phyloP scores from a whole-genome alignment of 1,284 basidiomycete species.

The Moesziomyces antarcticus region DNA sequence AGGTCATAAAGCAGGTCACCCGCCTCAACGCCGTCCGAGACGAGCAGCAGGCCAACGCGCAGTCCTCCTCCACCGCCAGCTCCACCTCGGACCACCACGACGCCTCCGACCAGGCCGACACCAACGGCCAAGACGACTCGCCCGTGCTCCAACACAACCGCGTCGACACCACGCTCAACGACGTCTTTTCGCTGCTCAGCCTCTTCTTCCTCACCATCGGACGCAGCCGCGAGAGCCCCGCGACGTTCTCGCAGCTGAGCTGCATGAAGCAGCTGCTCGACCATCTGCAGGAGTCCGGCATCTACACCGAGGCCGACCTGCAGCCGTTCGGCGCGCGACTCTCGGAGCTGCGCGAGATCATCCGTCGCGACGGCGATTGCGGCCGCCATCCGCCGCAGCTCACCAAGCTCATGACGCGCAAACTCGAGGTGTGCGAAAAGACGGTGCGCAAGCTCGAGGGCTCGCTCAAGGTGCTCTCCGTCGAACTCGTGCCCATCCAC shows the following conservation, averaged over 20 bases:
- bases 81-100: conserved; percentile 46
- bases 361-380: conserved; percentile 70
- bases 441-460: conserved; percentile 59
- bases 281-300: conserved; percentile 65
- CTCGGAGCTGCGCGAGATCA: conserved; percentile 63
- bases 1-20: conserved; percentile 94
- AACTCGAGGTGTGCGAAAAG: conserved; percentile 83
- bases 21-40: conserved; percentile 91
- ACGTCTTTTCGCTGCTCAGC: conserved; percentile 66
- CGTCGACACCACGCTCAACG: conserved; percentile 66
- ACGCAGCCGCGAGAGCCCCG: conserved; percentile 63
- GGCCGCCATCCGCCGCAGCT: conserved; percentile 87
- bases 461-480: conserved; percentile 65
- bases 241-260: conserved; percentile 64
- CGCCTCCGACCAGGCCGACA: conserved; percentile 12
- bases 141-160: conserved; percentile 57
- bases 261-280: conserved; percentile 68
- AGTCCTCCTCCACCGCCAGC: conserved; percentile 31
- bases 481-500: conserved; percentile 67
- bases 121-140: conserved; percentile 36
- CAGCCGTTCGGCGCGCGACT: conserved; percentile 63
- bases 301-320: conserved; percentile 66
- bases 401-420: conserved; percentile 88
- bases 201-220: conserved; percentile 68
- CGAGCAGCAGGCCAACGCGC: conserved; percentile 58